Base-by-base conservation (phyloP, 2,329 filamentous ascomycete species). In the Rhynchosporium secalis region DNA sequence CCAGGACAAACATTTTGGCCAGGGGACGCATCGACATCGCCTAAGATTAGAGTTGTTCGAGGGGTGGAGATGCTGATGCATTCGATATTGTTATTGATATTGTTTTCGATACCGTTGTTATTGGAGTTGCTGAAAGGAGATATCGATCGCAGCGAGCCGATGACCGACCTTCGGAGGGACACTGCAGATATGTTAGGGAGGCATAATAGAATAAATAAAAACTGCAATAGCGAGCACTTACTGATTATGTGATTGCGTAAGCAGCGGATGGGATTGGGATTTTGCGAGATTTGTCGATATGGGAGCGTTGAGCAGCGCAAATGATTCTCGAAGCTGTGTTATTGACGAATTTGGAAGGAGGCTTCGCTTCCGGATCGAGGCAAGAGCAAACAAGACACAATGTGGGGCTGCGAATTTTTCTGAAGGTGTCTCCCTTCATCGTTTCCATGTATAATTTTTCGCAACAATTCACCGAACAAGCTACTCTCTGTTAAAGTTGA, bases 91-190 rank as follows among this genome's bases (percentile, higher is more conserved):
- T 56, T 56, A 20, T 20, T 20, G 20, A 20, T 20, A 20, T 20
- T 20, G 20, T 20, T 20, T 20, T 20, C 20, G 20, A 20, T 20
- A 20, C 31, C 51, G 31, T 28, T 38, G 7, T 51, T 45, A 1
- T 56, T 56, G 26, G 26, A 13, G n/a, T 12, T 52, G 38, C 9
- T 28, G 36, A 61, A 61, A 1, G 59, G 59, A 29, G 59, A 57
- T 12, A 46, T 43, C 15, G 45, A 51, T 40, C 59, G 45, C 45
- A 61, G 31, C 8, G 59, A 61, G 43, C 59, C 59, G 36, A 56
- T 51, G 8, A 61, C 59, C 13, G 59, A 61, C 26, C 59, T 36
- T 10, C 59, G 59, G 4, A 61, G 36, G 40, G 59, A 49, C 45
- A 59, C 56, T 59, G 36, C 2, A 26, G 15, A 36, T 6, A 28